These are phyloP conservation scores for Starmera stellimalicola DNA, from an alignment of 1,139 yeast genomes.

Conservation along the genomic window DNA sequence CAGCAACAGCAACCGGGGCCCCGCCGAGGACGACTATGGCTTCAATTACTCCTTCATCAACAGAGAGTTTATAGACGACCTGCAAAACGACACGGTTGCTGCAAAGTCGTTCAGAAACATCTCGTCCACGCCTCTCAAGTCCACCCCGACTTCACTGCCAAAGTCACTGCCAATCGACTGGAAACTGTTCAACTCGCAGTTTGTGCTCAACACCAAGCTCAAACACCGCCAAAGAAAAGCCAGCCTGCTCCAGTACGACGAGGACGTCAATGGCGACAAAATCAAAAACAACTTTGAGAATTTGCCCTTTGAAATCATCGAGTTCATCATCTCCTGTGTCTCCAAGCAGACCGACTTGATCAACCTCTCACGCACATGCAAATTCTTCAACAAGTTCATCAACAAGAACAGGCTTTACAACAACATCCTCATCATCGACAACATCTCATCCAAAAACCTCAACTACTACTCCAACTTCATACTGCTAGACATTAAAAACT, in stretches of 20 bases:
- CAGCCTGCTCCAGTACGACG: neutral
- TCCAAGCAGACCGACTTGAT: conserved; percentile 19
- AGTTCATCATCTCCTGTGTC: conserved; percentile 18
- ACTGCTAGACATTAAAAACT: conserved; percentile 13
- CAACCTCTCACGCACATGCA: conserved; percentile 16
- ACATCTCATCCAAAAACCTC: conserved; percentile 11
- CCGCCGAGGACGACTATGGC: no score
- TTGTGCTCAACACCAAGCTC: conserved; percentile 13
- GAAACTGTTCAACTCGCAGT: conserved; percentile 19
- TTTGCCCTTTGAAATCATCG: conserved; percentile 18
- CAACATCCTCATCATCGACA: conserved; percentile 17
- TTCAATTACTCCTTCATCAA: conserved; percentile 3
- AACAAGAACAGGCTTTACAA: conserved; percentile 14
- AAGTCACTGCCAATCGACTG: conserved; percentile 20
- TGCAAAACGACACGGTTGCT: neutral
- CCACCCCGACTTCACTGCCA: conserved; percentile 16
- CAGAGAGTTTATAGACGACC: conserved; percentile 3
- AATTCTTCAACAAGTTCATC: conserved; percentile 17
- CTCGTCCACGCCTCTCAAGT: conserved; percentile 16
- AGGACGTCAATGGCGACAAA: neutral
- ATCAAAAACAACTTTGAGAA: conserved; percentile 17
- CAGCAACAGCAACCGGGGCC: no score
- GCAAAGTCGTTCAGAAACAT: conserved; percentile 13
- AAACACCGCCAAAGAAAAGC: conserved; percentile 1
- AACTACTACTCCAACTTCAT: conserved; percentile 18